Conservation (phyloP, 169 alveolate species). For the Theileria orientalis region DNA sequence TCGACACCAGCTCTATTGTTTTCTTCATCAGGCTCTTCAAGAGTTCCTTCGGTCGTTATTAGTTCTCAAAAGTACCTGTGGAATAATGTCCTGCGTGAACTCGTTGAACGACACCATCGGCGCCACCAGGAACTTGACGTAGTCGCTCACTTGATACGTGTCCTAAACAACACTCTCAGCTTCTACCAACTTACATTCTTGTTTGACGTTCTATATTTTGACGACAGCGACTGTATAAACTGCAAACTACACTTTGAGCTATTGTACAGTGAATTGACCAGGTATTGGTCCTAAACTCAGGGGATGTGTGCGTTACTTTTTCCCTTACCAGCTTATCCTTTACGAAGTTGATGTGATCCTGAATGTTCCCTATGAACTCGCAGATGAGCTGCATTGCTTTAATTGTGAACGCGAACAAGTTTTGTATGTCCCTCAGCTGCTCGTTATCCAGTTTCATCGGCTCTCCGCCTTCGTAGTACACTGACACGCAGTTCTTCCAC, state of each 20-base stretch:
- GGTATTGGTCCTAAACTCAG: conserved; percentile 18
- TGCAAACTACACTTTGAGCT: conserved; percentile 58
- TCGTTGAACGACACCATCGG: conserved; percentile 63
- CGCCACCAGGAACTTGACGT: conserved; percentile 53
- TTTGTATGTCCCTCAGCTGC: neutral
- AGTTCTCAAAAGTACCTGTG: neutral
- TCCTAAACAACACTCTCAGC: neutral
- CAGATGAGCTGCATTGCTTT: neutral
- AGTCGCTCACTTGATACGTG: conserved; percentile 35
- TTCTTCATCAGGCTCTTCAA: conserved; percentile 32
- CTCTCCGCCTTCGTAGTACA: neutral
- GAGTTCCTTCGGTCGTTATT: conserved; percentile 6
- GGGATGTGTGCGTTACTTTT: neutral
- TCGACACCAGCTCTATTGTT: conserved; percentile 25
- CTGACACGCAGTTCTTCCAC: neutral
- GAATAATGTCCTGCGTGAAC: conserved; percentile 21
- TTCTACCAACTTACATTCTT: conserved; percentile 6
- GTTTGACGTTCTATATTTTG: conserved; percentile 50
- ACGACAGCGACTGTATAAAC: conserved; percentile 59
- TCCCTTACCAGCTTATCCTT: neutral
- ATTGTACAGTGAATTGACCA: conserved; percentile 23
- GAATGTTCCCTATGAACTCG: neutral
- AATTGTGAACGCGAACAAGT: neutral
- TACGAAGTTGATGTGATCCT: conserved; percentile 17
- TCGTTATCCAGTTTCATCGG: neutral